A percentile compares a stretch with the other conserved stretches of the same genome.
These are phyloP conservation scores for Coemansia sp. DNA, from an alignment of 192 early-diverging fungal genomes.

Conservation along the genomic window DNA sequence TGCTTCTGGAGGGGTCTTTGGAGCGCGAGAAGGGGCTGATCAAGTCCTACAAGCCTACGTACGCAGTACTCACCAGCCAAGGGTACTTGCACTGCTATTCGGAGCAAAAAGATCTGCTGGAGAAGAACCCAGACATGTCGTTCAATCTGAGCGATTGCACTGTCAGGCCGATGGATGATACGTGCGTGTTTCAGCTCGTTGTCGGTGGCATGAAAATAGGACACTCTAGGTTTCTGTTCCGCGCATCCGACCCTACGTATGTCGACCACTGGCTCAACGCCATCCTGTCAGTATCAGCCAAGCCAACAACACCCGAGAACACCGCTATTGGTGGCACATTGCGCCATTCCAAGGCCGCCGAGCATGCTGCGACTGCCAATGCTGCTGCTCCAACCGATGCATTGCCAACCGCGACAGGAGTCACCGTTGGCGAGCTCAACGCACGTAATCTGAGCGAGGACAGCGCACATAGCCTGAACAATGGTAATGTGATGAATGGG, in stretches of 20 bases:
- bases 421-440: slow-evolving; percentile 2
- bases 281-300: slow-evolving; percentile 16
- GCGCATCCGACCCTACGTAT: slow-evolving; percentile 11
- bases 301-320: slow-evolving; percentile 6
- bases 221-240: slow-evolving; percentile 33
- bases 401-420: background rate
- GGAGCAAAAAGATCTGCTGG: slow-evolving; percentile 32
- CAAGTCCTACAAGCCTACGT: slow-evolving; percentile 26
- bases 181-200: slow-evolving; percentile 15
- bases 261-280: slow-evolving; percentile 38
- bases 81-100: slow-evolving; percentile 45
- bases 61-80: slow-evolving; percentile 34
- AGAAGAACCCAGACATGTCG: slow-evolving; percentile 31
- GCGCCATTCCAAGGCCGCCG: slow-evolving; percentile 24
- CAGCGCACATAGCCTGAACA: background rate
- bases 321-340: slow-evolving; percentile 27
- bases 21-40: slow-evolving; percentile 45
- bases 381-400: background rate
- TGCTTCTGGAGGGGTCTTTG: slow-evolving; percentile 41
- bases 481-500: background rate
- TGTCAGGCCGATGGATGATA: slow-evolving; percentile 25
- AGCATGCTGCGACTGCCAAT: slow-evolving; percentile 13
- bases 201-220: slow-evolving; percentile 31
- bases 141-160: slow-evolving; percentile 32
- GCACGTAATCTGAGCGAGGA: slow-evolving; percentile 5